Evolutionary conservation across 345 rosid genomes (phyloP).

Genomic region (Turritis glabra): DNA sequence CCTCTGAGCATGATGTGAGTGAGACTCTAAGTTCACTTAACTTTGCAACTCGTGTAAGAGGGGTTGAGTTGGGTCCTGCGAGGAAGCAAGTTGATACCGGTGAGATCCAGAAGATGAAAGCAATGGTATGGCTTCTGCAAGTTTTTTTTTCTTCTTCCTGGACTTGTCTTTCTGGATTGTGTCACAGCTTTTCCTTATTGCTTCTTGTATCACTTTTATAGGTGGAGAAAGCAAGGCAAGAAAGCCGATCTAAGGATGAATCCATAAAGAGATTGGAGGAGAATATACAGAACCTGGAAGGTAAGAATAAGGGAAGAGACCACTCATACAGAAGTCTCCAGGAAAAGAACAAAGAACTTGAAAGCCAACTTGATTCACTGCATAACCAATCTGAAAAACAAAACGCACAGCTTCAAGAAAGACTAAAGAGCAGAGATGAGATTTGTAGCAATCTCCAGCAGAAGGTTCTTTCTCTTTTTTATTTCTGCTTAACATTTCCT

Average conservation of each 20-base stretch:
- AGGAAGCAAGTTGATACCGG: constrained; percentile 74
- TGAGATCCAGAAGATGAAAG: constrained; percentile 82
- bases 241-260: constrained; percentile 78
- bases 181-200: constrained; percentile 20
- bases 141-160: not conserved
- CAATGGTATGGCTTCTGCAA: constrained; percentile 50
- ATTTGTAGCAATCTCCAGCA: constrained; percentile 61
- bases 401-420: constrained; percentile 60
- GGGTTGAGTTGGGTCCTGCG: constrained; percentile 82
- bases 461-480: constrained; percentile 50
- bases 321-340: constrained; percentile 55
- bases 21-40: constrained; percentile 87
- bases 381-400: constrained; percentile 65
- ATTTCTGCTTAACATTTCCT: not conserved
- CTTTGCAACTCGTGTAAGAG: constrained; percentile 92
- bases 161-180: not conserved
- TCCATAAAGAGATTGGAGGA: constrained; percentile 76
- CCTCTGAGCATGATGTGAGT: constrained; percentile 79
- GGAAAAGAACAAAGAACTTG: constrained; percentile 88
- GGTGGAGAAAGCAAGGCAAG: constrained; percentile 88
- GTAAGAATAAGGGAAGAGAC: constrained; percentile 70
- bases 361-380: constrained; percentile 60
- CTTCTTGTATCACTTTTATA: constrained; percentile 25
- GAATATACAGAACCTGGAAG: constrained; percentile 66
- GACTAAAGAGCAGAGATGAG: constrained; percentile 73